These are phyloP conservation scores for Boletus semigastroideus DNA, from an alignment of 1,284 basidiomycete species.

Conservation along the genomic window DNA sequence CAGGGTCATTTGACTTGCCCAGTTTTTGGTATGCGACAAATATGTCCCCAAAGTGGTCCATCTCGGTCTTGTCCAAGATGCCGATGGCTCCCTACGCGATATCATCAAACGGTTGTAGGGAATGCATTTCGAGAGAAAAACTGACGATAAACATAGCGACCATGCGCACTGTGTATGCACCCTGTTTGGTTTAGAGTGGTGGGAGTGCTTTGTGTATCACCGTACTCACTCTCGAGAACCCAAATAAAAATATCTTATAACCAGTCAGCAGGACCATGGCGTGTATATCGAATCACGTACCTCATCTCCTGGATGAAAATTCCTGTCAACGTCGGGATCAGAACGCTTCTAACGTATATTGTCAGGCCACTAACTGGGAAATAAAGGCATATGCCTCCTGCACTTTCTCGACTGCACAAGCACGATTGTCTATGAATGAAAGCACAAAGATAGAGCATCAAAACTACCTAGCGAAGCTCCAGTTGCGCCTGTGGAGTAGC, in stretches of 20 bases:
- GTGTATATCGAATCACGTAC: conserved; percentile 32
- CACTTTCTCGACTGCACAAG: conserved; percentile 56
- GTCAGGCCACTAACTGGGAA: conserved; percentile 52
- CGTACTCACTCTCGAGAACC: conserved; percentile 60
- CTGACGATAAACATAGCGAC: conserved; percentile 65
- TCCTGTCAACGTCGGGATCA: conserved; percentile 39
- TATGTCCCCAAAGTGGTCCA: conserved; percentile 66
- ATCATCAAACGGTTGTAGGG: background rate
- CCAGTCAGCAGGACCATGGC: conserved; percentile 6
- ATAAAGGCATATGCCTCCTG: conserved; percentile 75
- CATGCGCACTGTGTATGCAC: conserved; percentile 73
- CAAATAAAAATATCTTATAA: conserved; percentile 64
- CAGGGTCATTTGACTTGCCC: conserved; percentile 48
- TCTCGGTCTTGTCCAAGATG: conserved; percentile 60
- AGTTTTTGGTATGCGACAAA: conserved; percentile 61
- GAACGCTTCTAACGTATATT: background rate
- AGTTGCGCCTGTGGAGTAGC: conserved; percentile 47
- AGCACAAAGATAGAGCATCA: background rate
- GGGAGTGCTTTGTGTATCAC: background rate
- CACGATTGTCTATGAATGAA: background rate
- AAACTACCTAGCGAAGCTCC: conserved; percentile 54
- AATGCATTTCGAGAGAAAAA: conserved; percentile 1
- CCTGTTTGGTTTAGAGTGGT: conserved; percentile 32
- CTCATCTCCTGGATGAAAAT: conserved; percentile 69
- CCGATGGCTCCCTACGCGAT: conserved; percentile 56